Percentiles rank a stretch among this genome's conserved stretches.
These are phyloP conservation scores for Cicer arietinum DNA, from an alignment of 306 rosid genomes.

Conservation along the genomic window DNA sequence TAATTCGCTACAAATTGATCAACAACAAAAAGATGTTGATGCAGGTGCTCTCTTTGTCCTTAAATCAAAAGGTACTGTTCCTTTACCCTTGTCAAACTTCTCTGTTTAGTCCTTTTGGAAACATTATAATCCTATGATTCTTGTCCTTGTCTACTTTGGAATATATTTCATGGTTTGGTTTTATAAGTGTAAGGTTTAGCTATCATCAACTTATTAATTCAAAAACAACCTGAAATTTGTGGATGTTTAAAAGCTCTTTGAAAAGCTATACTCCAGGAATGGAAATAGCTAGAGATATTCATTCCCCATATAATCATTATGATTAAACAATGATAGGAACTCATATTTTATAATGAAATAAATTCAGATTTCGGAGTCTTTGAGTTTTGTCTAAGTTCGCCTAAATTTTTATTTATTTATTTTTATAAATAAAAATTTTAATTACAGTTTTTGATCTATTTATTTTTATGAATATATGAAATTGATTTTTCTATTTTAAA, in stretches of 20 bases:
- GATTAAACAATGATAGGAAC: no score
- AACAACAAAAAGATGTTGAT: conserved; percentile 49
- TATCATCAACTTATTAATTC: background rate
- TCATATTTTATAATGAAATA: no score
- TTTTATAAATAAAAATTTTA: no score
- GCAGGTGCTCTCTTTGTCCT: conserved; percentile 92
- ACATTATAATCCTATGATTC: background rate
- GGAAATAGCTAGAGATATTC: no score
- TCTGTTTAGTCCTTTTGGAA: background rate
- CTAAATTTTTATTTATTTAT: no score
- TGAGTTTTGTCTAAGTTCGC: no score
- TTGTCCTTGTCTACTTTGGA: background rate
- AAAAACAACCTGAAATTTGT: no score
- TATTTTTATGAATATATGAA: no score
- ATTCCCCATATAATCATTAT: no score
- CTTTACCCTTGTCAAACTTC: background rate
- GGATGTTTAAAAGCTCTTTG: background rate
- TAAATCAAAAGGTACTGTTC: conserved; percentile 68
- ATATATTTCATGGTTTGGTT: background rate
- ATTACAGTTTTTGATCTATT: no score
- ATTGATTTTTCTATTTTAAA: no score
- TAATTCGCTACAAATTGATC: conserved; percentile 25
- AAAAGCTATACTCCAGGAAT: background rate
- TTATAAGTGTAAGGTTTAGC: background rate
- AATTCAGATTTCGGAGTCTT: no score